These are phyloP conservation scores for Raphanus raphanistrum DNA, from an alignment of 345 rosid species.

Conservation along the genomic window DNA sequence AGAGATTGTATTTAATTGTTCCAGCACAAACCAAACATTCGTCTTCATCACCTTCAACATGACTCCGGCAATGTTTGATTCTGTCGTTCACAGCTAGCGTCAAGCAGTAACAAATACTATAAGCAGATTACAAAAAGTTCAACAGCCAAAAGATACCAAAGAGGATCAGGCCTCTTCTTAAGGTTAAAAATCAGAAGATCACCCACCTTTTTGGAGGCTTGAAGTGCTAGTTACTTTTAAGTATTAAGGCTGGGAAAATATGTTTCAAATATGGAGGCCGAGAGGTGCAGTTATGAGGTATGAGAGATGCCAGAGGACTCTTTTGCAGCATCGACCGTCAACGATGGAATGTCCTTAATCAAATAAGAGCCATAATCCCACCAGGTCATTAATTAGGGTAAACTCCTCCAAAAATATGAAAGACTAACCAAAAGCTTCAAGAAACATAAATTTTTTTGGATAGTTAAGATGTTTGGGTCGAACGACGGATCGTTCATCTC, in stretches of 20 bases:
- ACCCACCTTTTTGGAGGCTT: neutral
- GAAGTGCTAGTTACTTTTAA: neutral
- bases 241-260: neutral
- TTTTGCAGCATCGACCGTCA: constrained; percentile 89
- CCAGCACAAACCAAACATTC: constrained; percentile 78
- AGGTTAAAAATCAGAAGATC: neutral
- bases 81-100: constrained; percentile 67
- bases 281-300: constrained; percentile 86
- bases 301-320: constrained; percentile 63
- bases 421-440: no score
- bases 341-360: constrained; percentile 42
- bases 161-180: constrained; percentile 1
- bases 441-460: no score
- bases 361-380: no score
- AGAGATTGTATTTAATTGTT: constrained; percentile 78
- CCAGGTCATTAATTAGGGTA: no score
- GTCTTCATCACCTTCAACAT: constrained; percentile 67
- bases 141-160: neutral
- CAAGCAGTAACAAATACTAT: constrained; percentile 44
- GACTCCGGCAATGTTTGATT: constrained; percentile 72
- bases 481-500: no score
- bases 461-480: no score
- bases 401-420: no score
- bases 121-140: constrained; percentile 3
- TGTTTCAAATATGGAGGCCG: constrained; percentile 57